Percentiles rank a stretch among this genome's conserved stretches.
These are phyloP conservation scores for Cladosporium velox DNA, from an alignment of 2,329 filamentous ascomycete genomes.

Conservation along the genomic window DNA sequence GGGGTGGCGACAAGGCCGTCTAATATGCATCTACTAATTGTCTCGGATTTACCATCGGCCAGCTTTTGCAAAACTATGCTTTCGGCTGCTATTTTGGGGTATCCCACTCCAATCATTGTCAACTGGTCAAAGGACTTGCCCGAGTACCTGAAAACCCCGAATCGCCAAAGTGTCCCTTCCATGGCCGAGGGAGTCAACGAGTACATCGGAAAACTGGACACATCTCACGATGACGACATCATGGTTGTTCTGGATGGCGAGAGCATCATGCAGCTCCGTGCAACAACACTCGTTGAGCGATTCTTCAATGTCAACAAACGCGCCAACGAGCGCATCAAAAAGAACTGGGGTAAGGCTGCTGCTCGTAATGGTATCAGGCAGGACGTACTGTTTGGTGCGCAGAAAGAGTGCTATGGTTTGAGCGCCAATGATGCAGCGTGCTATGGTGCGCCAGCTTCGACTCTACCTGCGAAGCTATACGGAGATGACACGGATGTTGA, in stretches of 20 bases:
- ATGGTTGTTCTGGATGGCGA: slow-evolving; percentile 14
- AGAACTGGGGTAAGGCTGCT: slow-evolving; percentile 17
- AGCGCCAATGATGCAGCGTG: slow-evolving; percentile 18
- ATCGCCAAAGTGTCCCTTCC: background rate
- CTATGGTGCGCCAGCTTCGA: slow-evolving; percentile 12
- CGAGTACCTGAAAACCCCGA: background rate
- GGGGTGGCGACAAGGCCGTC: slow-evolving; percentile 16
- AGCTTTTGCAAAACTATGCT: slow-evolving; percentile 31
- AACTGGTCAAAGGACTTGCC: slow-evolving; percentile 21
- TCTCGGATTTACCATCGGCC: slow-evolving; percentile 28
- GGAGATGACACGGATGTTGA: slow-evolving; percentile 17
- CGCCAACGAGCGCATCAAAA: slow-evolving; percentile 10
- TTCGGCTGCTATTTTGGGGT: slow-evolving; percentile 27
- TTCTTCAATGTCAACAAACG: slow-evolving; percentile 16
- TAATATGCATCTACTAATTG: slow-evolving; percentile 33
- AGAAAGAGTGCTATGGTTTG: slow-evolving; percentile 16
- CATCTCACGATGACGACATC: slow-evolving; percentile 16
- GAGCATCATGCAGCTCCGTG: slow-evolving; percentile 16
- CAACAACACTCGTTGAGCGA: slow-evolving; percentile 14
- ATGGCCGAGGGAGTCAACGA: slow-evolving; percentile 11
- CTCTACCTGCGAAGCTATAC: background rate
- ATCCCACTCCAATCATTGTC: slow-evolving; percentile 26
- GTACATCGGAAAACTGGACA: slow-evolving; percentile 11
- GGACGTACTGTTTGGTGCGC: slow-evolving; percentile 10
- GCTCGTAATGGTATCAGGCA: slow-evolving; percentile 10